phyloP scores from a whole-genome alignment of 1,284 basidiomycete species.

The Moniliella sp. region DNA sequence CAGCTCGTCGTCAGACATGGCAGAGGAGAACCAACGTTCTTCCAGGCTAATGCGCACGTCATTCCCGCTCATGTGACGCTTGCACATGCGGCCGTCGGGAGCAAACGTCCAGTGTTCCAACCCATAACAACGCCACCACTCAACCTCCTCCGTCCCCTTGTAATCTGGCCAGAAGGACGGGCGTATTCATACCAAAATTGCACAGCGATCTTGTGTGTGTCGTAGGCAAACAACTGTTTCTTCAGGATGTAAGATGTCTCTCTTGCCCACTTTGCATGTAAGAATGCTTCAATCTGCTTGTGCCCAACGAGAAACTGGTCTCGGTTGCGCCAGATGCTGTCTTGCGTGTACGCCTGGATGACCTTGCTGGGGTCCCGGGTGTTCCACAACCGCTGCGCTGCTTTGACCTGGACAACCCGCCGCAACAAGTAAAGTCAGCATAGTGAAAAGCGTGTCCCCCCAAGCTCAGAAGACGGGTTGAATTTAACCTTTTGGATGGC shows the following conservation, averaged over 20 bases:
- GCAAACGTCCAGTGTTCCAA: conserved; percentile 43
- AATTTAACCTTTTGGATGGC: too few species aligned
- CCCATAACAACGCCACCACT: neutral
- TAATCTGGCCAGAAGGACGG: conserved; percentile 26
- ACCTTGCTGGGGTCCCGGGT: conserved; percentile 21
- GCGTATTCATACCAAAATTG: conserved; percentile 45
- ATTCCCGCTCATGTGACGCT: conserved; percentile 34
- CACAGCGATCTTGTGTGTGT: conserved; percentile 44
- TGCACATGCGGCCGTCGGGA: conserved; percentile 41
- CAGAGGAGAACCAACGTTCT: too few species aligned
- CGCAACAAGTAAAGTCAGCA: too few species aligned
- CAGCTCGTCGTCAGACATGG: too few species aligned
- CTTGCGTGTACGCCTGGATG: conserved; percentile 40
- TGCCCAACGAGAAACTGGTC: conserved; percentile 41
- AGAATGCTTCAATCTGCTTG: conserved; percentile 39
- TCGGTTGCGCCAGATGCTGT: conserved; percentile 46
- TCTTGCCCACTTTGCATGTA: conserved; percentile 42
- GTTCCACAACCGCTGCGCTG: conserved; percentile 27
- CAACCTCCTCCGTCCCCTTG: neutral
- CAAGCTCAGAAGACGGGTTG: too few species aligned
- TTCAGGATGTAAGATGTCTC: conserved; percentile 38
- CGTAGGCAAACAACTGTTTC: conserved; percentile 45
- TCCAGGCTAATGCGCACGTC: too few species aligned
- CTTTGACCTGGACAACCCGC: conserved; percentile 2
- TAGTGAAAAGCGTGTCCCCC: too few species aligned